These are phyloP conservation scores for Mortierella sp. DNA, from an alignment of 371 early-diverging fungal species.

Conservation along the genomic window DNA sequence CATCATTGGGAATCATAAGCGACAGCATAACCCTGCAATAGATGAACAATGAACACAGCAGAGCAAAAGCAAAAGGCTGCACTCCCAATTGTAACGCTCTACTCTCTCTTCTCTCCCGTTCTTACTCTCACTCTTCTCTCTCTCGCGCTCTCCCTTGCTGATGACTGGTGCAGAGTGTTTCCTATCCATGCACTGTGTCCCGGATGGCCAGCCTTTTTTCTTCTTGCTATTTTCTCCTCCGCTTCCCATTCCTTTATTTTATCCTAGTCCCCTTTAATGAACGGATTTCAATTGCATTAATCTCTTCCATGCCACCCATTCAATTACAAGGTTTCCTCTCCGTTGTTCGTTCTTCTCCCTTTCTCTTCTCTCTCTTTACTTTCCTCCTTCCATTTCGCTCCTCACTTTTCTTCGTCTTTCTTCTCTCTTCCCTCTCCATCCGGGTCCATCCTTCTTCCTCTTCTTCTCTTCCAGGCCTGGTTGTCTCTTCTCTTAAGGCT, in stretches of 20 bases:
- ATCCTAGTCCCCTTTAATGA: background rate
- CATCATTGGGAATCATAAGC: background rate
- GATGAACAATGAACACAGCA: background rate
- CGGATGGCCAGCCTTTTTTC: background rate
- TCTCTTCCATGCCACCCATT: background rate
- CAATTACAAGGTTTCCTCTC: background rate
- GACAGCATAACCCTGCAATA: background rate
- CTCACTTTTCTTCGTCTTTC: background rate
- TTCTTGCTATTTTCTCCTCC: background rate
- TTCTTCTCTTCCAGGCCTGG: background rate
- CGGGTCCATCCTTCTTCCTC: background rate
- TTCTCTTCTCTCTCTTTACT: background rate
- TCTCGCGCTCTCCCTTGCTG: background rate
- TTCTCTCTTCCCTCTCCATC: background rate
- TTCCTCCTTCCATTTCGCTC: background rate
- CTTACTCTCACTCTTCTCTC: background rate
- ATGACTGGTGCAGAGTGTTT: background rate
- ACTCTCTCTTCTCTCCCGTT: background rate
- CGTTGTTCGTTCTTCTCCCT: slow-evolving; percentile 3
- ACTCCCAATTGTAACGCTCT: background rate
- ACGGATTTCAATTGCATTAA: background rate
- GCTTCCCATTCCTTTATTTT: background rate
- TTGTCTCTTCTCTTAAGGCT: background rate
- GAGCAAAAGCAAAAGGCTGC: background rate
- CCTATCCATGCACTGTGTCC: background rate